Evolutionary conservation across 2,329 filamentous ascomycete genomes (phyloP).

Genomic region (Mycosphaerella sp.): DNA sequence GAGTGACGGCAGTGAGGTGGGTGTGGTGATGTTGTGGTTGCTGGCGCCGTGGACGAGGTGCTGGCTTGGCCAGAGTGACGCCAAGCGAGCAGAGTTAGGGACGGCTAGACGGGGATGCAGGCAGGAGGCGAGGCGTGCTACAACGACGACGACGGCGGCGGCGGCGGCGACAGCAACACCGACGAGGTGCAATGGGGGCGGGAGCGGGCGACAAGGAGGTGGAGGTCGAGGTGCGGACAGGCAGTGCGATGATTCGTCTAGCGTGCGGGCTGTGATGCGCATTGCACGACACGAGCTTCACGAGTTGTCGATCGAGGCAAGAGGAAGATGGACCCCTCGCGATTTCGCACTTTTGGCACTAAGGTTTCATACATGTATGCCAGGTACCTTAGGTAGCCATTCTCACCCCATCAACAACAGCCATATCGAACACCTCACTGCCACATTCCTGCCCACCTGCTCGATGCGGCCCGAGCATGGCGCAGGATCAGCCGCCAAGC

Average conservation of each 20-base stretch:
- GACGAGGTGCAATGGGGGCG: neutral
- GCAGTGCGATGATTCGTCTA: slow-evolving; percentile 5
- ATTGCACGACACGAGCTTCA: too few species aligned
- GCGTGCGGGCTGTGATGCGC: neutral
- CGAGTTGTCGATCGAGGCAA: neutral
- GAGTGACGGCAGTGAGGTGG: slow-evolving; percentile 1
- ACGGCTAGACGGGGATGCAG: neutral
- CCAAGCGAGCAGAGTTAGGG: slow-evolving; percentile 2
- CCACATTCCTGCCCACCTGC: neutral
- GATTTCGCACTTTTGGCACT: too few species aligned
- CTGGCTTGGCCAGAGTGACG: slow-evolving; percentile 9
- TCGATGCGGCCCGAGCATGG: slow-evolving; percentile 3
- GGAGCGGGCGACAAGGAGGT: neutral
- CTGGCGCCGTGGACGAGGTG: slow-evolving; percentile 8
- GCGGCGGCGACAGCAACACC: neutral
- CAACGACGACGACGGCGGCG: neutral
- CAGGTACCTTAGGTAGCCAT: too few species aligned
- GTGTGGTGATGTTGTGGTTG: neutral
- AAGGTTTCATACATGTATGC: too few species aligned
- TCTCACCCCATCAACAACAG: too few species aligned
- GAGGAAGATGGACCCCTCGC: neutral
- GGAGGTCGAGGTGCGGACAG: neutral
- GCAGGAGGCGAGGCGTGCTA: neutral
- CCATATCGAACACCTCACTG: neutral
- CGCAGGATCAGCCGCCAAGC: neutral